Conservation (phyloP, 371 early-diverging fungal genomes). For the Apophysomyces sp. region DNA sequence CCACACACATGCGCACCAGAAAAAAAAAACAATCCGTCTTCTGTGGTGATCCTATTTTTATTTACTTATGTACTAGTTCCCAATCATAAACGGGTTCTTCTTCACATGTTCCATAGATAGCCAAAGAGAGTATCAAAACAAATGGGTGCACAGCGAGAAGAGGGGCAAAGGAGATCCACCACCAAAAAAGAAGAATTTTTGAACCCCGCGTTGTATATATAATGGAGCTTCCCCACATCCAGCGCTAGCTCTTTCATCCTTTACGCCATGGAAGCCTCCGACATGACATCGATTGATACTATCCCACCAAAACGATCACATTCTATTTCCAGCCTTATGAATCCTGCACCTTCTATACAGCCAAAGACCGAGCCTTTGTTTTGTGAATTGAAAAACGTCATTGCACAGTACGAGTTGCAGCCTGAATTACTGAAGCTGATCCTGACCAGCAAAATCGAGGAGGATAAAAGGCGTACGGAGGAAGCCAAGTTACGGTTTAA, state of each 20-base stretch:
- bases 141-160: background rate
- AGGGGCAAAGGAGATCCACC: background rate
- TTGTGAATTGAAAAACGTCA: constrained; percentile 23
- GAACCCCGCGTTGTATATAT: background rate
- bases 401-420: constrained; percentile 46
- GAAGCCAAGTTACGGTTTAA: constrained; percentile 55
- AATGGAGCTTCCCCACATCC: background rate
- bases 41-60: no score
- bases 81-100: no score
- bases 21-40: background rate
- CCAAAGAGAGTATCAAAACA: background rate
- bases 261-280: background rate
- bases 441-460: constrained; percentile 57
- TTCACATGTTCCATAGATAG: background rate
- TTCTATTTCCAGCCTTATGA: background rate
- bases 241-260: background rate
- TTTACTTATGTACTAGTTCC: no score
- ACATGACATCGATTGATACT: background rate
- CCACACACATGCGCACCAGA: background rate
- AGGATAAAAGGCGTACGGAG: constrained; percentile 61
- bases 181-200: background rate
- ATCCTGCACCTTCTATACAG: background rate
- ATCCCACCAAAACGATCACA: background rate
- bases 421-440: constrained; percentile 58
- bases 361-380: background rate